Base-by-base conservation (phyloP, 2,329 filamentous ascomycete species). In the Aspergillus chevalieri region DNA sequence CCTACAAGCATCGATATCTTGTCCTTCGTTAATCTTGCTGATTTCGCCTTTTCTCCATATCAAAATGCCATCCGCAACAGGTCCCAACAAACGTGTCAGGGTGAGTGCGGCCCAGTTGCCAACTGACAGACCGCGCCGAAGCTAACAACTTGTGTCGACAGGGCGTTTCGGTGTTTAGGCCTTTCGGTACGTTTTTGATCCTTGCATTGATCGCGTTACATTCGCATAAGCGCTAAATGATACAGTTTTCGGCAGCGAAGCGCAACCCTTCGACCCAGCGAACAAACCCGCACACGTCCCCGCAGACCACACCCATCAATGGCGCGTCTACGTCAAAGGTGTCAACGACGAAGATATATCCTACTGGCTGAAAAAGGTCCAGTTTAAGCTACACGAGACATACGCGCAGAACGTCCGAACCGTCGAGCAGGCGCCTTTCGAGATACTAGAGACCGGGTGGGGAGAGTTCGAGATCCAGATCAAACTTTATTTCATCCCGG, bases 321-420 rank as follows among this genome's bases (percentile, higher is more conserved):
- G 93, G 93, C 85, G 87, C 63, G 89, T 97, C 55, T 97, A 94
- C 69, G 89, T 98, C 50, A 87, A 87, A 65, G 89, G 91, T 43
- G 78, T 95, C 47, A 89, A 95, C 62, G 88, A 89, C 67, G 87
- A 89, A 52, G 89, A 95, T 65, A 86, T 97, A 57, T 90, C 88
- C 24, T 93, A 95, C 70, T 98, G 93, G 90, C 79, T 97, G 57
- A 89, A 92, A 51, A 92, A 95, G 62, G 92, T 98, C 1, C 91
- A 96, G 68, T 98, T 98, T 75, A 97, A 97, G 71, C 82, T 98
- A 14, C 92, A 96, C 77, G 91, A 97, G 70, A 96, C 92, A 8
- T 97, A 96, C 67, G 85, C 89, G 24, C 95, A 96, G 69, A 87
- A 87, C 50, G 80, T 93, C 19, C 86, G 93, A 59, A 95, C 86